phyloP scores from a whole-genome alignment of 257 asterid genomes.

The Orobanche coerulescens region DNA sequence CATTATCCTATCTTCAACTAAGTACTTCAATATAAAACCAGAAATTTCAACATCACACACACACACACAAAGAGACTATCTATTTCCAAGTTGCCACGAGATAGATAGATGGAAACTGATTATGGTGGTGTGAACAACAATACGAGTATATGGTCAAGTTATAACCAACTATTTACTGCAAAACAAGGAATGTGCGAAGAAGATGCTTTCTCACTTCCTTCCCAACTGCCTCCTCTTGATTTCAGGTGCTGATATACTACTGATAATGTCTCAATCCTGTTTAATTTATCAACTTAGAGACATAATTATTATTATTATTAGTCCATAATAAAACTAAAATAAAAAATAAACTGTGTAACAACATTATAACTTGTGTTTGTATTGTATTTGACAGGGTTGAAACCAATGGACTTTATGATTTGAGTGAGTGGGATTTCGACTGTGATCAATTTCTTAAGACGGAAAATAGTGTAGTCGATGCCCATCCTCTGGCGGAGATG shows the following conservation, averaged over 20 bases:
- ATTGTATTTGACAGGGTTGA: not conserved
- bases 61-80: no score
- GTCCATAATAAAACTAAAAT: no score
- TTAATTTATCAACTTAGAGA: no score
- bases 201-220: slow-evolving; percentile 27
- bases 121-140: not conserved
- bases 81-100: not conserved
- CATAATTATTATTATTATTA: no score
- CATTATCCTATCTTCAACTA: slow-evolving; percentile 15
- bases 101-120: not conserved
- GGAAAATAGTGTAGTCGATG: slow-evolving; percentile 21
- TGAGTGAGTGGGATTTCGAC: slow-evolving; percentile 17
- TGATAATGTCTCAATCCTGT: no score
- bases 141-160: slow-evolving; percentile 41
- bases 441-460: slow-evolving; percentile 16
- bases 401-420: slow-evolving; percentile 24
- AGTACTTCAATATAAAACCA: slow-evolving; percentile 19
- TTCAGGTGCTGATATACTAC: slow-evolving; percentile 40
- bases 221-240: slow-evolving; percentile 38
- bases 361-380: not conserved
- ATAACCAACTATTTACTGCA: no score
- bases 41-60: not conserved
- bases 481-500: slow-evolving; percentile 25
- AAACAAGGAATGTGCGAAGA: not conserved
- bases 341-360: no score